phyloP scores from a whole-genome alignment of 108 stramenopile genomes.

The Nitzschia sp. region DNA sequence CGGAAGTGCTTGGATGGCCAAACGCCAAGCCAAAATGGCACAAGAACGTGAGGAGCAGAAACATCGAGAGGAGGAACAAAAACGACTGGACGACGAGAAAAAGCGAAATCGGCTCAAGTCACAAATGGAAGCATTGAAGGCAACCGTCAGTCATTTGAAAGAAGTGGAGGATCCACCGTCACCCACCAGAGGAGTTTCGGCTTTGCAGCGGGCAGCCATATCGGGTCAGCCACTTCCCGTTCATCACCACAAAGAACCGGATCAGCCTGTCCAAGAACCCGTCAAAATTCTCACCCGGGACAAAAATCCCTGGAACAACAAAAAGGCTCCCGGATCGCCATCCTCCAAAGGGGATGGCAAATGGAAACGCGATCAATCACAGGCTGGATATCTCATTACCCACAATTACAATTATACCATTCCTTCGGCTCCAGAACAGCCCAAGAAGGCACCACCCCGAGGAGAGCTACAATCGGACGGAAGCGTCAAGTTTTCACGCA shows the following conservation, averaged over 20 bases:
- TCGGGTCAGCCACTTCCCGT: background rate
- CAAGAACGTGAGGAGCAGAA: constrained; percentile 30
- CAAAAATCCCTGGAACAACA: background rate
- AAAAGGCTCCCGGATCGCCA: background rate
- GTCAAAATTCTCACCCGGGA: constrained; percentile 26
- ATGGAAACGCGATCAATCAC: background rate
- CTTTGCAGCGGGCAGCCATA: constrained; percentile 2
- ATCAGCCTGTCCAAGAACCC: background rate
- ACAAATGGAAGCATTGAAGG: constrained; percentile 25
- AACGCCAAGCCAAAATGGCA: constrained; percentile 41
- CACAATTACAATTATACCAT: constrained; percentile 4
- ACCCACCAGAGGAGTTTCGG: background rate
- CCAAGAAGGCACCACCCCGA: constrained; percentile 7
- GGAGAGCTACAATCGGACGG: constrained; percentile 34
- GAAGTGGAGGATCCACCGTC: background rate
- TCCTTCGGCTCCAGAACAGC: background rate
- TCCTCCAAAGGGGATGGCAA: constrained; percentile 1
- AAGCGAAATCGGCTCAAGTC: constrained; percentile 31
- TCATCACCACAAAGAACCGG: background rate
- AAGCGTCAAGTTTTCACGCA: constrained; percentile 10
- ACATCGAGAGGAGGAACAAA: constrained; percentile 13
- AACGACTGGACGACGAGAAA: constrained; percentile 18
- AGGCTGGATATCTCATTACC: background rate
- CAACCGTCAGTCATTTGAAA: constrained; percentile 25
- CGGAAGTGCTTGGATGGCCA: constrained; percentile 46